A percentile compares a stretch with the other conserved stretches of the same genome.
Conservation (phyloP, 2,329 filamentous ascomycete species). For the Trichoderma aggressivum region DNA sequence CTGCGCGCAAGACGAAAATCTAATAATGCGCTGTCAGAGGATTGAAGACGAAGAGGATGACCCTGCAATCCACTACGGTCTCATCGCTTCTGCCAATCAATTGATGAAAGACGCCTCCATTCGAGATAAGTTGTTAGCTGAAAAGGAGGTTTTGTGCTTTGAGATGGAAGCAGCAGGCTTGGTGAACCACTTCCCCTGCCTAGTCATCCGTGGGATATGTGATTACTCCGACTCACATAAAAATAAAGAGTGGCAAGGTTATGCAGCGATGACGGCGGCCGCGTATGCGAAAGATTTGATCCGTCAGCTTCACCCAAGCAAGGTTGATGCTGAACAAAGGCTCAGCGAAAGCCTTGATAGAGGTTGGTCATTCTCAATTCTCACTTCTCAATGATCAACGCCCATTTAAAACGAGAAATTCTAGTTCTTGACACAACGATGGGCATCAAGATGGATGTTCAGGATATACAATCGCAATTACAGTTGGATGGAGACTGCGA, state of each 20-base stretch:
- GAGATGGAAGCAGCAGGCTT: not conserved
- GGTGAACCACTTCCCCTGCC: not conserved
- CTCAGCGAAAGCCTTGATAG: not conserved
- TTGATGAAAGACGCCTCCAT: not conserved
- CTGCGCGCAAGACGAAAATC: no score
- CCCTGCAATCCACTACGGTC: not conserved
- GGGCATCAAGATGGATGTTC: not conserved
- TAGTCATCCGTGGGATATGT: not conserved
- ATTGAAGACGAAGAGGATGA: not conserved
- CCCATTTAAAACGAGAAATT: not conserved
- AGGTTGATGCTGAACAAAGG: not conserved
- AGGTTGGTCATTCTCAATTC: not conserved
- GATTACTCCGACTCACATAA: not conserved
- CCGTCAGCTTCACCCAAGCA: not conserved
- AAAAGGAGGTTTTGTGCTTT: not conserved
- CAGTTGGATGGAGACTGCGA: not conserved
- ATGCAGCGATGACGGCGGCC: not conserved
- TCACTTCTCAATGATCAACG: not conserved
- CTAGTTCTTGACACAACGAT: not conserved
- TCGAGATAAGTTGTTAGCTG: not conserved
- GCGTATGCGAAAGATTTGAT: not conserved
- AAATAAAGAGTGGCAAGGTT: not conserved
- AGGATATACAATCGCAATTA: not conserved
- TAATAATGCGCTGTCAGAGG: not conserved
- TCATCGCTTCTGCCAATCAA: not conserved